Percentiles rank a stretch among this genome's conserved stretches.
phyloP scores from a whole-genome alignment of 2,329 filamentous ascomycete genomes.

The Aaosphaeria pasadenensis region DNA sequence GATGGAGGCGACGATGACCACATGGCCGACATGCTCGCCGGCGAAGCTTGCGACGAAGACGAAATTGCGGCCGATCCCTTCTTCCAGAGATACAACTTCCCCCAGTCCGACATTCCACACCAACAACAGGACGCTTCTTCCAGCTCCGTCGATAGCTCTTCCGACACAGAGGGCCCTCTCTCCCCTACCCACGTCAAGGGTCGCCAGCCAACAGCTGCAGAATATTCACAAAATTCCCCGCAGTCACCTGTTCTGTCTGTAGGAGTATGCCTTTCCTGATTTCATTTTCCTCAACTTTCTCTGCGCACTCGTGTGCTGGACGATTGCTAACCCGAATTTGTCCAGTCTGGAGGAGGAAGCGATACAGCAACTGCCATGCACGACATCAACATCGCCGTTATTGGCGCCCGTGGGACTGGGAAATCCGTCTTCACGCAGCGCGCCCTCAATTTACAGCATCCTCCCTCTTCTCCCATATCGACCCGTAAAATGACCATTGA shows the following conservation, averaged over 20 bases:
- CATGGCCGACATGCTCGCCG: constrained; percentile 51
- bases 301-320: constrained; percentile 14
- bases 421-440: constrained; percentile 60
- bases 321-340: constrained; percentile 6
- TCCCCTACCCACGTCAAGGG: constrained; percentile 32
- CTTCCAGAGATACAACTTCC: constrained; percentile 42
- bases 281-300: background rate
- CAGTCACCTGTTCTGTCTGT: constrained; percentile 18
- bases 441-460: constrained; percentile 52
- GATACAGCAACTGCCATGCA: constrained; percentile 39
- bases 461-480: constrained; percentile 41
- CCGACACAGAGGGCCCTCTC: constrained; percentile 37
- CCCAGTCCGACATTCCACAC: constrained; percentile 20
- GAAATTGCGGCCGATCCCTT: constrained; percentile 39
- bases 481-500: constrained; percentile 57
- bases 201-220: constrained; percentile 15
- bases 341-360: constrained; percentile 16
- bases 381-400: constrained; percentile 58
- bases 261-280: constrained; percentile 18
- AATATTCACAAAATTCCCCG: constrained; percentile 11
- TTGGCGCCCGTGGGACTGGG: constrained; percentile 54
- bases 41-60: constrained; percentile 58
- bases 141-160: constrained; percentile 28
- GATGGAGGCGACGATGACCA: constrained; percentile 11
- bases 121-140: constrained; percentile 16